phyloP scores from a whole-genome alignment of 306 rosid genomes.

The Cicer judaicum region DNA sequence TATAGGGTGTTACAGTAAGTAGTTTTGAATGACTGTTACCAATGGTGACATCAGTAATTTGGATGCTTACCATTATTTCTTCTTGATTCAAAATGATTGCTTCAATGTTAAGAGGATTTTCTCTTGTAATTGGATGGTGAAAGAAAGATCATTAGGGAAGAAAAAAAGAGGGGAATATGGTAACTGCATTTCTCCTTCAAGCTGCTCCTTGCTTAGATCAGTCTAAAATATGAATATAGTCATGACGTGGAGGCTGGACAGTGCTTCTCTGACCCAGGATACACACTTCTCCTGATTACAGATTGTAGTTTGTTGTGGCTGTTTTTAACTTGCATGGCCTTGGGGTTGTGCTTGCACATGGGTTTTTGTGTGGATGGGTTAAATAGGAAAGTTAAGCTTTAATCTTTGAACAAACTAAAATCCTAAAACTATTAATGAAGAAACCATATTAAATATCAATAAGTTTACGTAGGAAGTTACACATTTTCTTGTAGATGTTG shows the following conservation, averaged over 20 bases:
- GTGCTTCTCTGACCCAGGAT: background rate
- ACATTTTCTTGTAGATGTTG: conserved; percentile 7
- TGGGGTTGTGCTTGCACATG: background rate
- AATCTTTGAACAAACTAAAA: background rate
- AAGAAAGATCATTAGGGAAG: conserved; percentile 8
- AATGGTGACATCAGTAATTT: conserved; percentile 7
- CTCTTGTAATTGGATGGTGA: conserved; percentile 2
- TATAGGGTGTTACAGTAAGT: background rate
- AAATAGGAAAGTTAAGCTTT: background rate
- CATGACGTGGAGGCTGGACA: conserved; percentile 4
- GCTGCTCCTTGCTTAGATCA: conserved; percentile 12
- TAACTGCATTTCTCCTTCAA: conserved; percentile 5
- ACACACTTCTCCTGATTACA: background rate
- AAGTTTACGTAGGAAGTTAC: background rate
- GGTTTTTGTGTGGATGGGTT: background rate
- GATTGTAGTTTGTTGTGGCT: conserved; percentile 1
- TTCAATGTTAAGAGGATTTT: background rate
- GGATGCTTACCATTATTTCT: background rate
- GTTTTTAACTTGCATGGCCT: background rate
- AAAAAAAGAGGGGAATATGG: background rate
- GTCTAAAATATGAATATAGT: background rate
- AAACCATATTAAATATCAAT: conserved; percentile 1
- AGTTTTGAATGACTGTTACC: background rate
- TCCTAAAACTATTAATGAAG: background rate
- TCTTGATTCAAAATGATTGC: conserved; percentile 12